These are phyloP conservation scores for Globisporangium carolinianum DNA, from an alignment of 352 stramenopile species.

Conservation along the genomic window DNA sequence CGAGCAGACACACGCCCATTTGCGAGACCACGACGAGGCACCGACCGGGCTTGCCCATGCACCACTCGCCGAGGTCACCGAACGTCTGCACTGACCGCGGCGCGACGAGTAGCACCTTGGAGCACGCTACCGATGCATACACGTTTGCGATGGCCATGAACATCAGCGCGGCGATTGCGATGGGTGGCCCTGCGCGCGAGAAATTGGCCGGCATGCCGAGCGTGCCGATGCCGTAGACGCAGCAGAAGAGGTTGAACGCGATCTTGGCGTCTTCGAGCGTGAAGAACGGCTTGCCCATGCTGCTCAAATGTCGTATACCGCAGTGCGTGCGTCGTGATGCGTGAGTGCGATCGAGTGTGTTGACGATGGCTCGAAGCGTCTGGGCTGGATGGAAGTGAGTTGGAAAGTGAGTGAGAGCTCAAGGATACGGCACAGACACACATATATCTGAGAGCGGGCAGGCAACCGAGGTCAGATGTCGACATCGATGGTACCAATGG, in stretches of 20 bases:
- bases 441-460: too few species aligned
- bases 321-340: too few species aligned
- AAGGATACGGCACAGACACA: too few species aligned
- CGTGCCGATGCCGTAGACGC: constrained; percentile 50
- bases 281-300: background rate
- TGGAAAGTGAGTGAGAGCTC: too few species aligned
- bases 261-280: background rate
- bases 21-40: constrained; percentile 34
- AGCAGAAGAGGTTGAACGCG: constrained; percentile 25
- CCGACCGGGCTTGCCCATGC: constrained; percentile 29
- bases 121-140: constrained; percentile 32
- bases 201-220: constrained; percentile 54
- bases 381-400: too few species aligned
- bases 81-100: constrained; percentile 41
- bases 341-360: too few species aligned
- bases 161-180: constrained; percentile 30
- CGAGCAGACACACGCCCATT: constrained; percentile 36
- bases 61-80: constrained; percentile 39
- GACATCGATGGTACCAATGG: too few species aligned
- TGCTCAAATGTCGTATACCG: too few species aligned
- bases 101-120: constrained; percentile 42
- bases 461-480: too few species aligned
- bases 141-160: constrained; percentile 53
- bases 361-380: too few species aligned
- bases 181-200: constrained; percentile 32